These are phyloP conservation scores for Spathaspora hagerdaliae DNA, from an alignment of 805 yeast species.

Conservation along the genomic window DNA sequence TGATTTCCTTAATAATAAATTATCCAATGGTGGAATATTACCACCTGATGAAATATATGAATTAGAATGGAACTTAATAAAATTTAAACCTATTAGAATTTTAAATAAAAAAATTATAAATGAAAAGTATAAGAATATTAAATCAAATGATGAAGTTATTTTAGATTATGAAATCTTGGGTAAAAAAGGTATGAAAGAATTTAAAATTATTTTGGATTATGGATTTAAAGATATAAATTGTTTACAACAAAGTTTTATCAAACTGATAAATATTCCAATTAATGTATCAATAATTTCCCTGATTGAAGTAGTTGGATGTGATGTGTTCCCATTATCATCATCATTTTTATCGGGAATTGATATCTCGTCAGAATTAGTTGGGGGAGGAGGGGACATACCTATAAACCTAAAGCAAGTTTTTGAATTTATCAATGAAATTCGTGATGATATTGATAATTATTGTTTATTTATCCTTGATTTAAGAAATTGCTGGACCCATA, in stretches of 20 bases:
- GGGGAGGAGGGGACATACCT: neutral
- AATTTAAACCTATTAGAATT: conserved; percentile 54
- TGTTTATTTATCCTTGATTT: conserved; percentile 70
- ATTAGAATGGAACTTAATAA: conserved; percentile 62
- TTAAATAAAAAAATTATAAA: conserved; percentile 41
- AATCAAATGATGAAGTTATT: conserved; percentile 36
- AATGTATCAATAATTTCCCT: conserved; percentile 68
- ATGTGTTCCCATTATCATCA: conserved; percentile 55
- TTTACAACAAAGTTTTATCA: conserved; percentile 27
- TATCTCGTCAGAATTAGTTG: neutral
- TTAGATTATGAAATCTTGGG: conserved; percentile 62
- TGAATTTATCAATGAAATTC: conserved; percentile 19
- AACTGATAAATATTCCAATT: conserved; percentile 65
- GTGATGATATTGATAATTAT: conserved; percentile 42
- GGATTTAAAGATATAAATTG: conserved; percentile 28
- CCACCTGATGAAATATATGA: conserved; percentile 68
- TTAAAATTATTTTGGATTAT: conserved; percentile 64
- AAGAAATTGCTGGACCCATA: conserved; percentile 75
- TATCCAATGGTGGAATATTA: conserved; percentile 35
- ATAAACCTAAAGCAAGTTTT: conserved; percentile 23
- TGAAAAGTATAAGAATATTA: conserved; percentile 33
- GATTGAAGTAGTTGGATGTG: conserved; percentile 71
- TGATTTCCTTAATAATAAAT: conserved; percentile 55
- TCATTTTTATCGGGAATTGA: conserved; percentile 18
- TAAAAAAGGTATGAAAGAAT: conserved; percentile 67